Evolutionary conservation across 805 yeast genomes (phyloP), one percentile per base, ranked within the genome.

Genomic region (Nematodospora valgi): DNA sequence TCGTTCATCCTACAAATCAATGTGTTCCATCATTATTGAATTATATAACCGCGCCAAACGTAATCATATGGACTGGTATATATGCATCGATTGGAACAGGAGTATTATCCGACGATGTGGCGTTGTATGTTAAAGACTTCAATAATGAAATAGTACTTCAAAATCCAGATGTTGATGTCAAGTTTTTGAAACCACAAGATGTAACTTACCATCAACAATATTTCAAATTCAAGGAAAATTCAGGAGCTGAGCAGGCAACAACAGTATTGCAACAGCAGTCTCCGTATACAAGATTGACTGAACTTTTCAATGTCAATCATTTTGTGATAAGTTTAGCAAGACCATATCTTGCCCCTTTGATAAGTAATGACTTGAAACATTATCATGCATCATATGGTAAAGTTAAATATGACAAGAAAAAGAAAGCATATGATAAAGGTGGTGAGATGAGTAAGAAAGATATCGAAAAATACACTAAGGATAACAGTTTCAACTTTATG

Each of bases 31-130:
- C 80, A 1, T 64, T 89, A 31, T 62, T 89, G 44, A 93, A 93
- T 59, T 88, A 91, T 55, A 80, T 93, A 20, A 87, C 97, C 0
- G 80, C 97, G 0, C 98, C 98, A 1, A 89, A 91, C 56, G 89
- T 88, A 8, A 73, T 89, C 6, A 82, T 91, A 10, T 74, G 93
- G 74, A 84, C 95, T 9, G 98, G 98, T 0, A 83, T 91, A 9
- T 76, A 80, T 47, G 96, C 97, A 15, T 81, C 89, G 4, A 73
- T 83, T 25, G 93, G 93, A 0, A 75, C 82, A 0, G 87, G 85
- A 1, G 84, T 78, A 3, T 56, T 79, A 4, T 70, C 78, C 0
- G 70, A 75, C 32, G 70, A 74, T 34, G 77, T 79, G 10, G 70
- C 66, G 50, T 67, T 71, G 41, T 74, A 74, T 47, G 86, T 72